Percentiles rank a stretch among this genome's conserved stretches.
These are phyloP conservation scores for Oryza punctata DNA, from an alignment of 176 grass and related monocot genomes.

Conservation along the genomic window DNA sequence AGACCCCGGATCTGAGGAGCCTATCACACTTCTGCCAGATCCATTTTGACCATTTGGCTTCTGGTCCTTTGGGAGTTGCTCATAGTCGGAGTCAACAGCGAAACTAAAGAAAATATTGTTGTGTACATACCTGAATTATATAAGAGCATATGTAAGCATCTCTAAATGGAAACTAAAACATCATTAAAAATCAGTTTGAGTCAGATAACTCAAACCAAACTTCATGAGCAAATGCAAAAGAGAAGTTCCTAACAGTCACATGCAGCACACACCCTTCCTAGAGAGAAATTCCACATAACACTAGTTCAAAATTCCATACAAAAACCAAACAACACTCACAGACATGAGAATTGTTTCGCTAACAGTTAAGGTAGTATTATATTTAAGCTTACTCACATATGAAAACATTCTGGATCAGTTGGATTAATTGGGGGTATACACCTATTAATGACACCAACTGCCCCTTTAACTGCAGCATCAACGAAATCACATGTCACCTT, in stretches of 20 bases:
- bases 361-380: background rate
- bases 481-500: conserved; percentile 99
- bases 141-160: conserved; percentile 37
- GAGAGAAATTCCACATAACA: background rate
- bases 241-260: background rate
- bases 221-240: background rate
- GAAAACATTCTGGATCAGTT: conserved; percentile 99
- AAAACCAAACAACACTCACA: background rate
- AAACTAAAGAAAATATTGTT: conserved; percentile 99
- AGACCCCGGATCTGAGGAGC: conserved; percentile 31
- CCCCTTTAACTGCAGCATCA: conserved; percentile 96
- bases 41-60: conserved; percentile 47
- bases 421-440: conserved; percentile 97
- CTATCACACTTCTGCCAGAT: conserved; percentile 18
- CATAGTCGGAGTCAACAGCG: conserved; percentile 85
- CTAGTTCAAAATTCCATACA: background rate
- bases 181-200: background rate
- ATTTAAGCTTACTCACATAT: conserved; percentile 76
- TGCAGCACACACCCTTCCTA: background rate
- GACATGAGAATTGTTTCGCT: background rate
- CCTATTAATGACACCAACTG: conserved; percentile 96
- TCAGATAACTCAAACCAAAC: conserved; percentile 11
- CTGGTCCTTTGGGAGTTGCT: conserved; percentile 67
- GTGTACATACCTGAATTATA: conserved; percentile 85
- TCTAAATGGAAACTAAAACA: conserved; percentile 3